Evolutionary conservation across 495 filamentous ascomycete genomes (phyloP), one percentile per base, ranked within the genome.

Genomic region (Daldinia concentrica): DNA sequence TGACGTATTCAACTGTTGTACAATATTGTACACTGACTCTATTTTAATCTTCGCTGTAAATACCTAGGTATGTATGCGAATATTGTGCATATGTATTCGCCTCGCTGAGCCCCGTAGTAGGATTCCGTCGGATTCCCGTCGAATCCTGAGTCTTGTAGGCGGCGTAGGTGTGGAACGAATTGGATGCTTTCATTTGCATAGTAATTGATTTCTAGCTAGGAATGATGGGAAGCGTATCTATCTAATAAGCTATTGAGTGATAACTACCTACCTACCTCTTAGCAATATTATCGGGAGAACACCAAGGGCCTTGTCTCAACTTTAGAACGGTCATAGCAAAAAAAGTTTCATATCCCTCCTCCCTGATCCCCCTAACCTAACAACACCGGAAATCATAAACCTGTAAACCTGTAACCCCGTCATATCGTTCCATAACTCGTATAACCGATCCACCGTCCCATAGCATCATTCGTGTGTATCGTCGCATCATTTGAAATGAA

Each of bases 61-160:
- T 12, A 56, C 11, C 15, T 34, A 55, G 26, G 7, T 29, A 54
- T 8, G 22, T 50, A 41, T n/a, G 37, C 37, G n/a, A 41, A 41
- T 41, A 41, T 41, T 41, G 37, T 41, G 11, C 58, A 30, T 11
- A 58, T 66, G 14, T 30, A 19, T 26, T 15, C 4, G 12, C 15
- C n/a, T 41, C 22, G 64, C 29, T 54, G 41, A 43, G 56, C 56
- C 43, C 15, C 41, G 15, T 37, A 17, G 6, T 54, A 54, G 30
- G 48, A 54, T 67, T 54, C 45, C 41, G 19, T 54, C 30, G 6
- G 48, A 54, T 67, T 59, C 57, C 43, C 24, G 32, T 27, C 48
- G 34, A 36, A 68, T 61, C 48, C 17, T 17, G 29, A 45, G 17
- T 50, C 50, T 26, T 51, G 26, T 15, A 41, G 24, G 55, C 11